phyloP scores from a whole-genome alignment of 164 flowering plant genomes.

The Nelumbo lutea region DNA sequence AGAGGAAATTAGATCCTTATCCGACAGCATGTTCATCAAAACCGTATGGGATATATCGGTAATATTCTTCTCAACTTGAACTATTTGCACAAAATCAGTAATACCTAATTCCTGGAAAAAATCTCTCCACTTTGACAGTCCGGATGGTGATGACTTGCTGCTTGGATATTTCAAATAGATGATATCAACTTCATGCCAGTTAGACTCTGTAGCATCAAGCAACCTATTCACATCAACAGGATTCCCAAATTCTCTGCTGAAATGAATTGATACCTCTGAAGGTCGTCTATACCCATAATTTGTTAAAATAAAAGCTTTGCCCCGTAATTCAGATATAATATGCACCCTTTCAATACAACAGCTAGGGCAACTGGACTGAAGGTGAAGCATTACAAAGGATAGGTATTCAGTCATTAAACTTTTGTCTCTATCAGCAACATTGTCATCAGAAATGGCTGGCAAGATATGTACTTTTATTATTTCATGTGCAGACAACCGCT shows the following conservation, averaged over 20 bases:
- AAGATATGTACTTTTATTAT: constrained; percentile 61
- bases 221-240: constrained; percentile 48
- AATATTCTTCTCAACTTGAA: constrained; percentile 44
- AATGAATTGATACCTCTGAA: constrained; percentile 64
- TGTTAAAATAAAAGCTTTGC: constrained; percentile 61
- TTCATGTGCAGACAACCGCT: constrained; percentile 76
- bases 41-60: constrained; percentile 28
- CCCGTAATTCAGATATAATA: constrained; percentile 53
- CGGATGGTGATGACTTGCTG: constrained; percentile 30
- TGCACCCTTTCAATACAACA: constrained; percentile 51
- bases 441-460: constrained; percentile 50
- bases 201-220: constrained; percentile 27
- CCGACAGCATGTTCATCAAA: constrained; percentile 18
- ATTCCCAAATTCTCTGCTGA: constrained; percentile 63
- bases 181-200: constrained; percentile 76
- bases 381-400: constrained; percentile 72
- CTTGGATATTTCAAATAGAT: constrained; percentile 60
- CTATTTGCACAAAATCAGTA: constrained; percentile 77
- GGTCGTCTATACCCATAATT: constrained; percentile 63
- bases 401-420: constrained; percentile 67
- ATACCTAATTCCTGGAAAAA: constrained; percentile 71
- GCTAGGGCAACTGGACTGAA: constrained; percentile 56
- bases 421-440: constrained; percentile 18
- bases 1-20: constrained; percentile 23
- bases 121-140: constrained; percentile 57